Percentiles rank a stretch among this genome's conserved stretches.
Conservation (phyloP, 495 filamentous ascomycete genomes). For the Cercophora samala region DNA sequence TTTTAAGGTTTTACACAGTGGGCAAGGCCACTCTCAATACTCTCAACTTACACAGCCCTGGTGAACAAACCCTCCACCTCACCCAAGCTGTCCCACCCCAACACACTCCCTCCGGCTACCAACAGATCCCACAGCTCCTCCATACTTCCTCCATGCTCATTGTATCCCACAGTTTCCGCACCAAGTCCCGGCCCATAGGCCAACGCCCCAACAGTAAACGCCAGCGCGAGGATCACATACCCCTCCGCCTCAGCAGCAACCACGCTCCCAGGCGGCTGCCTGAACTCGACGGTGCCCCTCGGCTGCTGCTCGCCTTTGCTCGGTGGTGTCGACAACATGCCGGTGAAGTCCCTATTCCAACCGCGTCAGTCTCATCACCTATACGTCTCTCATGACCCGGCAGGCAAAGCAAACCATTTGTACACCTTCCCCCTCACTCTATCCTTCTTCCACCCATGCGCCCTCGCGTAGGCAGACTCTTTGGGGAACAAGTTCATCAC, state of each 20-base stretch:
- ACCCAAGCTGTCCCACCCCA: slow-evolving; percentile 29
- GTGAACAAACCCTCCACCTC: slow-evolving; percentile 26
- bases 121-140: slow-evolving; percentile 30
- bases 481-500: slow-evolving; percentile 27
- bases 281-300: slow-evolving; percentile 30
- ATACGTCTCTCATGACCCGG: too few relatives aligned
- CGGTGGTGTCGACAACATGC: slow-evolving; percentile 18
- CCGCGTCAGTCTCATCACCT: not conserved
- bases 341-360: slow-evolving; percentile 10
- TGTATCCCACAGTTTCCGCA: not conserved
- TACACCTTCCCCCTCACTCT: slow-evolving; percentile 33
- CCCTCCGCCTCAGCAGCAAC: slow-evolving; percentile 19
- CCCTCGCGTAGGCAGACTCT: slow-evolving; percentile 18
- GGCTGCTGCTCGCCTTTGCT: not conserved
- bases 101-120: slow-evolving; percentile 16
- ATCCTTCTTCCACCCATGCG: slow-evolving; percentile 21
- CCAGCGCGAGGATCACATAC: slow-evolving; percentile 26
- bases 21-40: too few relatives aligned
- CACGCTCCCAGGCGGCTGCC: slow-evolving; percentile 29
- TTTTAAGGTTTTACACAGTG: too few relatives aligned
- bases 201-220: slow-evolving; percentile 29
- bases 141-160: slow-evolving; percentile 13
- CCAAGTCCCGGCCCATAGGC: slow-evolving; percentile 10
- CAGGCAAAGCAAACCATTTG: slow-evolving; percentile 29
- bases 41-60: not conserved